A percentile compares a stretch with the other conserved stretches of the same genome.
These are phyloP conservation scores for Coemansia sp. DNA, from an alignment of 192 early-diverging fungal species.

Conservation along the genomic window DNA sequence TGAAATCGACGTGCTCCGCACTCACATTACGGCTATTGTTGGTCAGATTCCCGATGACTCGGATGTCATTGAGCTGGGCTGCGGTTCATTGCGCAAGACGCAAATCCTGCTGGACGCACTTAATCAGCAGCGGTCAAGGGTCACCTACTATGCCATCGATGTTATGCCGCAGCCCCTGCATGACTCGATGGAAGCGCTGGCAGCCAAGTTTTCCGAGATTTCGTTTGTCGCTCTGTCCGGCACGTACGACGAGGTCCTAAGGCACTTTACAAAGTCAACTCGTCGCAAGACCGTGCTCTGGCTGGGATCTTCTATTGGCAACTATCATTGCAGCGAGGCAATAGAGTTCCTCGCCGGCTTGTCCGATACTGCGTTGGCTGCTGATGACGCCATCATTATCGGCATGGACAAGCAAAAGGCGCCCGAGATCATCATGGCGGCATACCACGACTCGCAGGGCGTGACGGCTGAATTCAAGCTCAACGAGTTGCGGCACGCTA, in stretches of 20 bases:
- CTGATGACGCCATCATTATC: slow-evolving; percentile 78
- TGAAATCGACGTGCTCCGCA: slow-evolving; percentile 82
- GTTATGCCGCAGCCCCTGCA: slow-evolving; percentile 78
- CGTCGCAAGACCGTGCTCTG: slow-evolving; percentile 80
- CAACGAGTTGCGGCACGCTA: slow-evolving; percentile 82
- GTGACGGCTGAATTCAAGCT: slow-evolving; percentile 82
- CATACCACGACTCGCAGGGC: slow-evolving; percentile 85
- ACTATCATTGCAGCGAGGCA: slow-evolving; percentile 68
- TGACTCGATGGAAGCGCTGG: slow-evolving; percentile 69
- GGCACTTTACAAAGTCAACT: slow-evolving; percentile 52
- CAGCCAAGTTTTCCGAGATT: slow-evolving; percentile 64
- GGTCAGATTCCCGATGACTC: slow-evolving; percentile 67
- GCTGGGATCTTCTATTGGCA: slow-evolving; percentile 93
- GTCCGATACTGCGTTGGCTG: slow-evolving; percentile 56
- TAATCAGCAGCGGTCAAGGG: slow-evolving; percentile 59
- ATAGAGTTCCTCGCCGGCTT: slow-evolving; percentile 67
- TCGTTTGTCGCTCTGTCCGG: slow-evolving; percentile 81
- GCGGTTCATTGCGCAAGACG: slow-evolving; percentile 91
- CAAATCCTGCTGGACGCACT: slow-evolving; percentile 79
- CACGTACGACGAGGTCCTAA: slow-evolving; percentile 86
- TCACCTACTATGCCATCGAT: slow-evolving; percentile 91
- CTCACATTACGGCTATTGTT: slow-evolving; percentile 63
- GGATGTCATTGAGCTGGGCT: slow-evolving; percentile 86
- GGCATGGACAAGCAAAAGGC: slow-evolving; percentile 88
- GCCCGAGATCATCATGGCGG: slow-evolving; percentile 65